A percentile compares a stretch with the other conserved stretches of the same genome.
phyloP scores from a whole-genome alignment of 1,284 basidiomycete species.

The Sutorius eximius region DNA sequence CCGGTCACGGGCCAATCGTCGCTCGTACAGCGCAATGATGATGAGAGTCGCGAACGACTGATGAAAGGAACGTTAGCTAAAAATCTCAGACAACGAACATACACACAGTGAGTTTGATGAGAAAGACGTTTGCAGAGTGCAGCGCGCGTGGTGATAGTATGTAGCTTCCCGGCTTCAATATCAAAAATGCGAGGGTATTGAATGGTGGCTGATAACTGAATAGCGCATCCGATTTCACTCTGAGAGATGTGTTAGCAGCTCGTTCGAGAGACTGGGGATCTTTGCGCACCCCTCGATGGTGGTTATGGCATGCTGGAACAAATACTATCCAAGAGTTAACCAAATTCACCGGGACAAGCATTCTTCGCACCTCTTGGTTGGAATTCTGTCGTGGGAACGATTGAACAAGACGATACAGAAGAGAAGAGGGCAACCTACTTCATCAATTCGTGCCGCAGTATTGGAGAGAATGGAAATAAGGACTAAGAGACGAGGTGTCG shows the following conservation, averaged over 20 bases:
- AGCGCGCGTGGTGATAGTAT: slow-evolving; percentile 69
- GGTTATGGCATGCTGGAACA: slow-evolving; percentile 84
- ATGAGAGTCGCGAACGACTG: slow-evolving; percentile 79
- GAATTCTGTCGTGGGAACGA: slow-evolving; percentile 58
- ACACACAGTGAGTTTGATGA: slow-evolving; percentile 67
- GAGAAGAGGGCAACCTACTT: slow-evolving; percentile 46
- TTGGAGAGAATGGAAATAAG: slow-evolving; percentile 86
- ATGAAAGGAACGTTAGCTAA: slow-evolving; percentile 10
- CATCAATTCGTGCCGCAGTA: slow-evolving; percentile 79
- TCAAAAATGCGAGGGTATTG: slow-evolving; percentile 74
- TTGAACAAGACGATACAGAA: slow-evolving; percentile 3
- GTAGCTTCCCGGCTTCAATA: slow-evolving; percentile 77
- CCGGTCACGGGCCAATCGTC: slow-evolving; percentile 56
- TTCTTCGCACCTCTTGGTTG: slow-evolving; percentile 63
- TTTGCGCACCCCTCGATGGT: slow-evolving; percentile 80
- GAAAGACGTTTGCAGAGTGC: slow-evolving; percentile 79
- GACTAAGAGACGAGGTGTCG: slow-evolving; percentile 41
- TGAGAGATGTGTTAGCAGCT: slow-evolving; percentile 29
- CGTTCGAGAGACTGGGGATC: neutral
- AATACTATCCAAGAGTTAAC: slow-evolving; percentile 51
- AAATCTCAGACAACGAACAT: neutral
- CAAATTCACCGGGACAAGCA: slow-evolving; percentile 1
- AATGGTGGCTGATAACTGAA: slow-evolving; percentile 90
- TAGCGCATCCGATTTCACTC: slow-evolving; percentile 85
- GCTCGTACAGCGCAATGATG: slow-evolving; percentile 78